These are phyloP conservation scores for Candida xyloterini DNA, from an alignment of 805 yeast genomes.

Conservation along the genomic window DNA sequence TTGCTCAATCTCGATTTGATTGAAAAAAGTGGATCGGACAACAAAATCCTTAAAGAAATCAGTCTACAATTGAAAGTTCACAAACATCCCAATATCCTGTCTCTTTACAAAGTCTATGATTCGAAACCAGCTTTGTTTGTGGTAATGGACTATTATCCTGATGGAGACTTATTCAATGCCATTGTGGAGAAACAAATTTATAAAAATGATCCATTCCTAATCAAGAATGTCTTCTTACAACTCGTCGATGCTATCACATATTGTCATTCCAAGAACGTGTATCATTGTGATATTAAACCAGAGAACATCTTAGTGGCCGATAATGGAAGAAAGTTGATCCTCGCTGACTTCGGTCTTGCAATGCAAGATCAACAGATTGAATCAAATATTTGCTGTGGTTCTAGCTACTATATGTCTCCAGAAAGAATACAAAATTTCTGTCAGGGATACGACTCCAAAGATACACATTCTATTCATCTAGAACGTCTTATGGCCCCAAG, in stretches of 20 bases:
- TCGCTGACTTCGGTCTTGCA: constrained; percentile 91
- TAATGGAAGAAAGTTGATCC: constrained; percentile 52
- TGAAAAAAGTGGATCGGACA: constrained; percentile 31
- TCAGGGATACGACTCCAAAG: constrained; percentile 32
- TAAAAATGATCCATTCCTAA: constrained; percentile 44
- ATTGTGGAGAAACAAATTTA: constrained; percentile 76
- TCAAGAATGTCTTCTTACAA: constrained; percentile 65
- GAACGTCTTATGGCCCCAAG: constrained; percentile 25
- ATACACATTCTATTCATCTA: constrained; percentile 31
- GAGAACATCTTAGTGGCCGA: constrained; percentile 77
- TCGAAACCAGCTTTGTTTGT: constrained; percentile 59
- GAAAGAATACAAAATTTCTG: constrained; percentile 55
- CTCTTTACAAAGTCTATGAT: constrained; percentile 71
- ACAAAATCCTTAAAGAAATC: constrained; percentile 59
- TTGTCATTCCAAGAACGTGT: constrained; percentile 80
- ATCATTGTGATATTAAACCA: constrained; percentile 94
- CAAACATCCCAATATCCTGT: constrained; percentile 71
- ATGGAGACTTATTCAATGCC: constrained; percentile 83
- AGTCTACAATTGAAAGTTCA: constrained; percentile 73
- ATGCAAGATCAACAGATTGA: constrained; percentile 55
- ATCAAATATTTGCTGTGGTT: constrained; percentile 78
- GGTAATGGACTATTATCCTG: constrained; percentile 80
- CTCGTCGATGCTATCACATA: constrained; percentile 78
- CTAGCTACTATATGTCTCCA: constrained; percentile 91
- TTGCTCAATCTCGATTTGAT: constrained; percentile 37